A percentile compares a stretch with the other conserved stretches of the same genome.
Conservation (phyloP, 2,329 filamentous ascomycete species). For the Colletotrichum gigasporum region DNA sequence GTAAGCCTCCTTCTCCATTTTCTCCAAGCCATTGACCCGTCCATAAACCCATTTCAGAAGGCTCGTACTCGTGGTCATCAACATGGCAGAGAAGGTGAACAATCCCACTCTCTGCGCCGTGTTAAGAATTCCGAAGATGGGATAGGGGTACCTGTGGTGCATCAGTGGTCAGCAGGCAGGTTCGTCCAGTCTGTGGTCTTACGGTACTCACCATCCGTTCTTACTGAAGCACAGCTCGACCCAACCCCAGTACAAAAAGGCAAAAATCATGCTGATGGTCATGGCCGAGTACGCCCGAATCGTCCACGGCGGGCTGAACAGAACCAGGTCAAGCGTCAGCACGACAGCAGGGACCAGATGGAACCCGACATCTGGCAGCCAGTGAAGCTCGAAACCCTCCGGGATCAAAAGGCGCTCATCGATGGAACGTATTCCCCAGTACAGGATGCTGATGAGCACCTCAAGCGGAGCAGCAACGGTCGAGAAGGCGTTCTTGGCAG, state of each 20-base stretch:
- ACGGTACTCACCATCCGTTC: constrained; percentile 67
- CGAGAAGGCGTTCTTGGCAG: constrained; percentile 72
- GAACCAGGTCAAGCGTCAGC: constrained; percentile 70
- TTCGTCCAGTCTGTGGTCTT: background rate
- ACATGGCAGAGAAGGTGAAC: constrained; percentile 73
- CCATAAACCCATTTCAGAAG: constrained; percentile 76
- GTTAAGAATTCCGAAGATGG: constrained; percentile 77
- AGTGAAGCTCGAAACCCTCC: constrained; percentile 63
- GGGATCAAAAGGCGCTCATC: constrained; percentile 63
- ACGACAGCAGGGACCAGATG: constrained; percentile 74
- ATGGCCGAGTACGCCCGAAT: constrained; percentile 69
- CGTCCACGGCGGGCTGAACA: constrained; percentile 79
- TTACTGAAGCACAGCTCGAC: constrained; percentile 75
- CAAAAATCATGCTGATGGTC: constrained; percentile 64
- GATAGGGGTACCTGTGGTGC: constrained; percentile 79
- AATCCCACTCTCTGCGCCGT: constrained; percentile 73
- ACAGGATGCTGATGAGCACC: constrained; percentile 75
- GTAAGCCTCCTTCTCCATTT: constrained; percentile 46
- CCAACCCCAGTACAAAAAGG: constrained; percentile 80
- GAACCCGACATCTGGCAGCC: constrained; percentile 70
- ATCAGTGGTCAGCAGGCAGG: constrained; percentile 37
- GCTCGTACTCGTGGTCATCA: constrained; percentile 78
- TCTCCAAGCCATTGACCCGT: constrained; percentile 67
- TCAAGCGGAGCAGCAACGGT: constrained; percentile 75
- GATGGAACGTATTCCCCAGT: constrained; percentile 74